Conservation (phyloP, 2,329 filamentous ascomycete genomes). For the Cryphonectria radicalis region DNA sequence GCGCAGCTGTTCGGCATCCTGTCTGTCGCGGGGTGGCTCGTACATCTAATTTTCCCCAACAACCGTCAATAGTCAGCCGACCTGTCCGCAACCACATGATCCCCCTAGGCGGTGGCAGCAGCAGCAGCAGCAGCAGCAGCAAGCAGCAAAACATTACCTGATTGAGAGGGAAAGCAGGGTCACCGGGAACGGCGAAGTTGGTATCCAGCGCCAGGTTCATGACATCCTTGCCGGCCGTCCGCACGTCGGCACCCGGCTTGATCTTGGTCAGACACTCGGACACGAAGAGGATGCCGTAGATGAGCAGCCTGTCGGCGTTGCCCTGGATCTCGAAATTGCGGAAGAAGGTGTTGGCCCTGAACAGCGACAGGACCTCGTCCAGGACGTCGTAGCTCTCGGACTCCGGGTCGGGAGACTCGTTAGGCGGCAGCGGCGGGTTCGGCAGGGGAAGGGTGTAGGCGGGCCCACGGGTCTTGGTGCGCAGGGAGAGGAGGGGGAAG, state of each 20-base stretch:
- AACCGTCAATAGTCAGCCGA: neutral
- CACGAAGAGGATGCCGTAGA: conserved; percentile 95
- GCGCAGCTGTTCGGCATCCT: conserved; percentile 85
- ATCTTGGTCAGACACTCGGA: conserved; percentile 90
- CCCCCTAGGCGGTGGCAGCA: too few relatives aligned
- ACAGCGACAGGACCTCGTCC: conserved; percentile 89
- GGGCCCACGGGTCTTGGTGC: conserved; percentile 93
- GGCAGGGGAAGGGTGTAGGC: conserved; percentile 78
- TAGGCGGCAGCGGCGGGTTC: conserved; percentile 59
- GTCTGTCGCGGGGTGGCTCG: conserved; percentile 82
- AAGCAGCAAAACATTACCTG: conserved; percentile 59
- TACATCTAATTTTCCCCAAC: conserved; percentile 68
- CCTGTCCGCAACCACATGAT: too few relatives aligned
- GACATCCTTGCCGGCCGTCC: conserved; percentile 71
- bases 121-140: neutral
- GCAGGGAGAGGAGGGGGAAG: conserved; percentile 91
- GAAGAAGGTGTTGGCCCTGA: conserved; percentile 98
- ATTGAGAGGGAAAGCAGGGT: conserved; percentile 90
- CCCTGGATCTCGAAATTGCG: conserved; percentile 99
- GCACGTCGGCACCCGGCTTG: conserved; percentile 69
- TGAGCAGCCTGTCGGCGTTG: conserved; percentile 87
- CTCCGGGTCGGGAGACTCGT: conserved; percentile 76
- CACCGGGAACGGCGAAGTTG: conserved; percentile 93
- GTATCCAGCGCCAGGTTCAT: conserved; percentile 88
- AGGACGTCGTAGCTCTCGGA: conserved; percentile 94